Evolutionary conservation across 1,139 yeast genomes (phyloP), one percentile per base, ranked within the genome.

Genomic region (Magnusiomyces ingens): DNA sequence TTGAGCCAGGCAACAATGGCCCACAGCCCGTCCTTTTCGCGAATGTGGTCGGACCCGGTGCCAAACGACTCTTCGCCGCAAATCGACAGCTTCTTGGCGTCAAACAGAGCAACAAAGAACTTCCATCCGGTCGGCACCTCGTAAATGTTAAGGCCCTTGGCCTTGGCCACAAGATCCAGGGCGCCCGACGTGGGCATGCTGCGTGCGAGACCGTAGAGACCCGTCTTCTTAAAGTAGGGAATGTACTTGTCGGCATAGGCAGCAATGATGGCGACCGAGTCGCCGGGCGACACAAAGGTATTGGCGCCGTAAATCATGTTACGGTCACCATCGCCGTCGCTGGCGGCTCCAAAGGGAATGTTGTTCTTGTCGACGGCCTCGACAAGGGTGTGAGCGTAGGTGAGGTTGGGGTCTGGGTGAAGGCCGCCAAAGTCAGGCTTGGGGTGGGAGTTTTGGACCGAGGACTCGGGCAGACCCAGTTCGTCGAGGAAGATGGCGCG

Each of bases 51-150:
- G 22, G 97, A 89, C 45, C 99, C 99, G 29, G 99, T 93, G 66
- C 99, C 99, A 65, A 93, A 93, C 45, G 95, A 85, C 73, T 93
- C 99, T 73, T 93, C 99, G 61, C 99, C 99, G 73, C 99, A 94
- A 65, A 93, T 93, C 58, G 96, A 87, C 65, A 93, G 78, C 72
- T 90, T 90, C 65, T 88, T 81, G 48, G 95, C 91, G 67, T 93
- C 99, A 64, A 93, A 93, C 60, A 93, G 75, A 5, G 95, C 91
- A 71, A 98, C 90, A 79, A 93, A 93, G 68, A 93, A 93, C 72
- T 93, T 93, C 99, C 99, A 93, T 44, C 99, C 99, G 19, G 99
- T 93, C 56, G 99, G 99, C 3, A 94, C 99, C 72, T 93, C 99
- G 71, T 93, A 93, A 59, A 84, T 76, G 52, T 84, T 73, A 59